phyloP scores from a whole-genome alignment of 1,284 basidiomycete genomes.

The Trichosporon faecale region DNA sequence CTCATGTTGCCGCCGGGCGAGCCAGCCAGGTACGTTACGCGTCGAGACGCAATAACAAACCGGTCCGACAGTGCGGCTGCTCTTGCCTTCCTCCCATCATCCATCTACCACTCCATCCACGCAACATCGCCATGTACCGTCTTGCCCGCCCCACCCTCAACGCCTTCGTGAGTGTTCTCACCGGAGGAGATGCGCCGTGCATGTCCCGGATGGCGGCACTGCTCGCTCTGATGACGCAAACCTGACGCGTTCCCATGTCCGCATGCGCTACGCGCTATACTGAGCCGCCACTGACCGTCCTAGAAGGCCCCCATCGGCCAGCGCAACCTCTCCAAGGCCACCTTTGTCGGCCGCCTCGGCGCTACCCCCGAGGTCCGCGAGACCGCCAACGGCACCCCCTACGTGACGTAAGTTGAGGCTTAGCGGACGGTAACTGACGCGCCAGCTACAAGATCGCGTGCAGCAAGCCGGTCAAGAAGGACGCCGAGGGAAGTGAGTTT shows the following conservation, averaged over 20 bases:
- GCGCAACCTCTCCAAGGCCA: conserved; percentile 35
- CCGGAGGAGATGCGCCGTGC: background rate
- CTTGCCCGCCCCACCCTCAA: conserved; percentile 25
- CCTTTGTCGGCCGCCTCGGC: conserved; percentile 44
- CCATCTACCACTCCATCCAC: conserved; percentile 16
- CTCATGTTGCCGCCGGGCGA: conserved; percentile 2
- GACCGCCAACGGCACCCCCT: conserved; percentile 32
- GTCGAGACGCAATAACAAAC: background rate
- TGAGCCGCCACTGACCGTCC: conserved; percentile 9
- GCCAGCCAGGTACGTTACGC: conserved; percentile 5
- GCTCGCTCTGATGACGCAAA: background rate
- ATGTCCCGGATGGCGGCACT: background rate
- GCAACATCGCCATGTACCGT: conserved; percentile 19
- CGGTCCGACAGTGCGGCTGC: background rate
- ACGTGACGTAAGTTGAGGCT: conserved; percentile 31
- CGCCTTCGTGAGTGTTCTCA: conserved; percentile 17
- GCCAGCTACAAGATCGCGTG: conserved; percentile 38
- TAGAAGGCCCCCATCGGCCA: conserved; percentile 21
- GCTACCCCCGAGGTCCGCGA: conserved; percentile 34
- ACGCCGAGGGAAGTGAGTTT: conserved; percentile 38
- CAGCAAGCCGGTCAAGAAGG: conserved; percentile 35
- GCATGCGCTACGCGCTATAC: background rate
- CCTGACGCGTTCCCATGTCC: background rate
- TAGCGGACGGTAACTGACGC: background rate
- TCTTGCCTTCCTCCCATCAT: conserved; percentile 5